phyloP scores from a whole-genome alignment of 768 basidiomycete species.

The Plicaturopsis crispa region DNA sequence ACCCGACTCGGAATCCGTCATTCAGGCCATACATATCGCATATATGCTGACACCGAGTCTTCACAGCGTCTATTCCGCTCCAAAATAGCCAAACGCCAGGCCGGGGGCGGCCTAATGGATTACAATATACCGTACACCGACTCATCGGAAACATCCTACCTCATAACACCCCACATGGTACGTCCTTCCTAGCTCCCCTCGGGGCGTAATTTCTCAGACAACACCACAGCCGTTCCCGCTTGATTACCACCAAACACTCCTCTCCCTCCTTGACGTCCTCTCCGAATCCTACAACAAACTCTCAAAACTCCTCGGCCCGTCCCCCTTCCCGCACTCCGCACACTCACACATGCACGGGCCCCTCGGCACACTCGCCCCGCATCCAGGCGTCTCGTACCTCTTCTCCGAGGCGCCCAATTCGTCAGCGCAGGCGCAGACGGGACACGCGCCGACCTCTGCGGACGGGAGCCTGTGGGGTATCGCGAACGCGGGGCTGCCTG shows the following conservation, averaged over 20 bases:
- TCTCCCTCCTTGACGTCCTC: constrained; percentile 83
- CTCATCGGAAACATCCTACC: constrained; percentile 55
- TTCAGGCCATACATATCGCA: constrained; percentile 6
- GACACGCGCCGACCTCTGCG: constrained; percentile 16
- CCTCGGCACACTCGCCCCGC: constrained; percentile 65
- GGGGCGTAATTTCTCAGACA: constrained; percentile 4
- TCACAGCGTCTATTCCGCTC: constrained; percentile 51
- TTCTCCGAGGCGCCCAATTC: constrained; percentile 37
- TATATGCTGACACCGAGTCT: background rate
- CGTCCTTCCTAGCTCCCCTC: constrained; percentile 16
- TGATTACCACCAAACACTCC: constrained; percentile 84
- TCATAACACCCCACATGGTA: constrained; percentile 70
- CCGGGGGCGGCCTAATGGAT: constrained; percentile 45
- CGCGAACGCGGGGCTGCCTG: constrained; percentile 38
- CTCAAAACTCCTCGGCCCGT: constrained; percentile 73
- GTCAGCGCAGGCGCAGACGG: constrained; percentile 10
- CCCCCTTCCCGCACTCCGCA: constrained; percentile 57
- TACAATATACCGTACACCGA: constrained; percentile 57
- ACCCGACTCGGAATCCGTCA: constrained; percentile 15
- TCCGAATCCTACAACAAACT: constrained; percentile 89
- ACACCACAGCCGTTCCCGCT: constrained; percentile 71
- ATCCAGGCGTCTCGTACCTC: constrained; percentile 78
- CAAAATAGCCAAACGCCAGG: constrained; percentile 47
- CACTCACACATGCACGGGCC: constrained; percentile 73
- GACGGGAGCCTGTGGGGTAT: constrained; percentile 68